These are phyloP conservation scores for Phytophthora podocarpi DNA, from an alignment of 352 stramenopile genomes.

Conservation along the genomic window DNA sequence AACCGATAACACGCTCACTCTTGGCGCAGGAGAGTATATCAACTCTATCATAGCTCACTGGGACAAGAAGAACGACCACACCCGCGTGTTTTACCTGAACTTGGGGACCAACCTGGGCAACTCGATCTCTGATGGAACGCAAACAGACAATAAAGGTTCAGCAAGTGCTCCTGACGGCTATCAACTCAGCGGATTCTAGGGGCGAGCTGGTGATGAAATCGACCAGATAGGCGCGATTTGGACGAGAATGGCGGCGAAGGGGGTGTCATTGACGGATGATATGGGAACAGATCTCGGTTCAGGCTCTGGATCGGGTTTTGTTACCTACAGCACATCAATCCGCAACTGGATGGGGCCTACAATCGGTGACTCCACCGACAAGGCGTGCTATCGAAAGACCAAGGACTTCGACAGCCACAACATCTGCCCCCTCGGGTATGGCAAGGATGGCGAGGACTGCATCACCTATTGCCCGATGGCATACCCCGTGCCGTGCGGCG, in stretches of 20 bases:
- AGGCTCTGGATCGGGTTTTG: constrained; percentile 17
- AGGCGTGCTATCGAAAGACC: constrained; percentile 28
- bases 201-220: constrained; percentile 19
- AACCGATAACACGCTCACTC: constrained; percentile 38
- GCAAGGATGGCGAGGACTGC: constrained; percentile 23
- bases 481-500: constrained; percentile 25
- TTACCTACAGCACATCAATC: constrained; percentile 26
- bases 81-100: constrained; percentile 52
- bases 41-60: constrained; percentile 45
- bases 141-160: constrained; percentile 10
- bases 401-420: constrained; percentile 22
- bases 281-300: constrained; percentile 15
- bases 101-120: constrained; percentile 43
- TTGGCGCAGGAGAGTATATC: constrained; percentile 32
- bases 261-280: constrained; percentile 18
- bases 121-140: constrained; percentile 32
- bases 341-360: constrained; percentile 32
- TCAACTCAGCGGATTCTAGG: constrained; percentile 27
- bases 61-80: constrained; percentile 43
- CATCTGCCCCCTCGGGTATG: constrained; percentile 30
- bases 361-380: constrained; percentile 22
- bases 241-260: constrained; percentile 26
- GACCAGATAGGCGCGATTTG: constrained; percentile 34
- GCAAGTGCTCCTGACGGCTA: constrained; percentile 24
- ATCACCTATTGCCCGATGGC: constrained; percentile 24